Evolutionary conservation across 2,329 filamentous ascomycete genomes (phyloP).

Genomic region (Chaetomium olivaceum): DNA sequence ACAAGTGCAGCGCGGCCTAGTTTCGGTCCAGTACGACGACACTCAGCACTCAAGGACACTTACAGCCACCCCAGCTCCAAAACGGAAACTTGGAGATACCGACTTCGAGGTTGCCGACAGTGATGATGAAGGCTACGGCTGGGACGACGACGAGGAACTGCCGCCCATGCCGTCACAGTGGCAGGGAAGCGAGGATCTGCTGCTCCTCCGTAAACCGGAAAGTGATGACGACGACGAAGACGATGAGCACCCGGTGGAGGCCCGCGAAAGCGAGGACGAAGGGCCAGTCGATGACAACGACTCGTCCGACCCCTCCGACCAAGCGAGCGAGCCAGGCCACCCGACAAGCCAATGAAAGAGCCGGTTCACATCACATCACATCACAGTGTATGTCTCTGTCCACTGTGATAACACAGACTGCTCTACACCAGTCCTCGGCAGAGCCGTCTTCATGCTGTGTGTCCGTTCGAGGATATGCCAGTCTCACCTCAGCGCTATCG

Average conservation of each 20-base stretch:
- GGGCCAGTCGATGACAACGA: conserved; percentile 7
- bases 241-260: conserved; percentile 17
- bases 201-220: conserved; percentile 45
- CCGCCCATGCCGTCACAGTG: conserved; percentile 64
- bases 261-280: conserved; percentile 37
- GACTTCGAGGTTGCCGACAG: conserved; percentile 62
- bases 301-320: neutral
- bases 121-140: conserved; percentile 70
- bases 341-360: neutral
- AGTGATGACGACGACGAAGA: conserved; percentile 40
- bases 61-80: conserved; percentile 48
- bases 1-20: conserved; percentile 45
- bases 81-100: conserved; percentile 65
- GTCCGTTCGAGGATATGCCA: neutral
- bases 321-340: neutral
- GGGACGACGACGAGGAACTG: conserved; percentile 67
- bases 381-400: neutral
- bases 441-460: neutral
- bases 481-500: conserved; percentile 3
- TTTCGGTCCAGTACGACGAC: conserved; percentile 45
- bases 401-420: neutral
- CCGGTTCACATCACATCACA: neutral
- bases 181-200: conserved; percentile 66
- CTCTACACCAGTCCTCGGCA: neutral
- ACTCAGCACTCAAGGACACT: conserved; percentile 39